phyloP scores from a whole-genome alignment of 495 filamentous ascomycete species.

The Neurospora sp. region DNA sequence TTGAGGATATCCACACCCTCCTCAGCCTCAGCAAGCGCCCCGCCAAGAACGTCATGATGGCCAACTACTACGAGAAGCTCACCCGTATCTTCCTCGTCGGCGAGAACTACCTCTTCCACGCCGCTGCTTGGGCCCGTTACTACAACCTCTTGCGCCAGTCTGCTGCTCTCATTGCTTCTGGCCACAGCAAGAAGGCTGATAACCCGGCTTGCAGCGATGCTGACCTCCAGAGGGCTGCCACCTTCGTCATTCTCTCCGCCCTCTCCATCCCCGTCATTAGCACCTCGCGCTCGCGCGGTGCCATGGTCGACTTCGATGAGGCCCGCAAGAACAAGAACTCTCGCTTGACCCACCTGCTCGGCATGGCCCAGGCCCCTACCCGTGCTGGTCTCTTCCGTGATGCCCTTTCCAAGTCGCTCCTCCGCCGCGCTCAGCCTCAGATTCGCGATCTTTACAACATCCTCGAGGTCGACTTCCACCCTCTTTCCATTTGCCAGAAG shows the following conservation, averaged over 20 bases:
- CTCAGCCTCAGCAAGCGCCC: slow-evolving; percentile 97
- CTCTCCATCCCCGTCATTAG: slow-evolving; percentile 97
- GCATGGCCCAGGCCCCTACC: slow-evolving; percentile 81
- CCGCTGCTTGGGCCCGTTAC: slow-evolving; percentile 91
- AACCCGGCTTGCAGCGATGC: slow-evolving; percentile 82
- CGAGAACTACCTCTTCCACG: slow-evolving; percentile 99
- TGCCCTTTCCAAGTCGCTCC: slow-evolving; percentile 83
- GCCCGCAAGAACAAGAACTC: slow-evolving; percentile 98
- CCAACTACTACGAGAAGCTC: slow-evolving; percentile 99
- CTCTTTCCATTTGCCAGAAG: slow-evolving; percentile 96
- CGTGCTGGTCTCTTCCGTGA: slow-evolving; percentile 90
- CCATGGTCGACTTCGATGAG: slow-evolving; percentile 92
- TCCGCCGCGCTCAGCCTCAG: slow-evolving; percentile 83
- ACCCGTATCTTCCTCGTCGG: slow-evolving; percentile 97
- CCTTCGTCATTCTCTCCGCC: slow-evolving; percentile 91
- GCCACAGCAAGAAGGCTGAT: slow-evolving; percentile 83
- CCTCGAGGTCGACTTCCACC: slow-evolving; percentile 97
- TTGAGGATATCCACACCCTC: slow-evolving; percentile 98
- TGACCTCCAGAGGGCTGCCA: slow-evolving; percentile 76
- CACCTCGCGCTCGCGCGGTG: slow-evolving; percentile 90
- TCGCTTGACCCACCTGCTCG: slow-evolving; percentile 87
- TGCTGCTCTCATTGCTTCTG: slow-evolving; percentile 70
- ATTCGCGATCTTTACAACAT: slow-evolving; percentile 97
- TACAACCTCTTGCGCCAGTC: slow-evolving; percentile 93
- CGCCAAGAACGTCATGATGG: slow-evolving; percentile 99